These are phyloP conservation scores for Cyclostephanos tholiformis DNA, from an alignment of 108 stramenopile species.

Conservation along the genomic window DNA sequence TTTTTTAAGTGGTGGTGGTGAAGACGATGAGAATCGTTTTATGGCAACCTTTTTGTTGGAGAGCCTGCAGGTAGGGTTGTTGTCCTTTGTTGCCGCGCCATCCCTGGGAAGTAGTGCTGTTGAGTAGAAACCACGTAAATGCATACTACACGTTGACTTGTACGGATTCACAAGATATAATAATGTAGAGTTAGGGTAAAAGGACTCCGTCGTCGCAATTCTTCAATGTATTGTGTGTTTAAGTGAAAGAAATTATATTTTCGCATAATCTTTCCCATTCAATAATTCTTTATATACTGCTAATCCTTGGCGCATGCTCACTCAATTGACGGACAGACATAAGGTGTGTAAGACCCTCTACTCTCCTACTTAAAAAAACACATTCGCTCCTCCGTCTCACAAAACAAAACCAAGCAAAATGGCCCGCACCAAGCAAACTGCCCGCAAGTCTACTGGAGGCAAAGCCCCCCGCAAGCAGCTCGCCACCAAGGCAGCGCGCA, in stretches of 20 bases:
- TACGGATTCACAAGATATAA: background rate
- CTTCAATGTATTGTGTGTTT: too few species aligned
- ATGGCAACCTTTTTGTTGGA: background rate
- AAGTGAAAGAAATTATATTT: too few species aligned
- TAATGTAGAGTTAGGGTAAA: background rate
- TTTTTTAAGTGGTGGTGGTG: background rate
- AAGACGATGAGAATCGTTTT: constrained; percentile 3
- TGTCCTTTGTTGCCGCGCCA: background rate
- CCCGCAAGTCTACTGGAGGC: too few species aligned
- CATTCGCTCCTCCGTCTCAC: too few species aligned
- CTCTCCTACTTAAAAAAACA: too few species aligned
- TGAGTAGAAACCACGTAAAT: background rate
- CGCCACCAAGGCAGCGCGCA: constrained; percentile 60
- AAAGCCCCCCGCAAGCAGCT: too few species aligned
- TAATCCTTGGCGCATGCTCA: background rate
- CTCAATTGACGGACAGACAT: background rate
- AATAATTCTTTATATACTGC: background rate
- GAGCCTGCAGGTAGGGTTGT: background rate
- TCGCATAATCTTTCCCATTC: too few species aligned
- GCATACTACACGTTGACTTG: background rate
- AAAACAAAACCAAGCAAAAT: too few species aligned
- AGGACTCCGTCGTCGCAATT: background rate
- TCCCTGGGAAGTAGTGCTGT: background rate
- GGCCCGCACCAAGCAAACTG: too few species aligned
- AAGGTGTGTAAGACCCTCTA: too few species aligned